Percentiles rank a stretch among this genome's conserved stretches.
Evolutionary conservation across 305 asterid species (phyloP).

Genomic region (Salvia sclarea): DNA sequence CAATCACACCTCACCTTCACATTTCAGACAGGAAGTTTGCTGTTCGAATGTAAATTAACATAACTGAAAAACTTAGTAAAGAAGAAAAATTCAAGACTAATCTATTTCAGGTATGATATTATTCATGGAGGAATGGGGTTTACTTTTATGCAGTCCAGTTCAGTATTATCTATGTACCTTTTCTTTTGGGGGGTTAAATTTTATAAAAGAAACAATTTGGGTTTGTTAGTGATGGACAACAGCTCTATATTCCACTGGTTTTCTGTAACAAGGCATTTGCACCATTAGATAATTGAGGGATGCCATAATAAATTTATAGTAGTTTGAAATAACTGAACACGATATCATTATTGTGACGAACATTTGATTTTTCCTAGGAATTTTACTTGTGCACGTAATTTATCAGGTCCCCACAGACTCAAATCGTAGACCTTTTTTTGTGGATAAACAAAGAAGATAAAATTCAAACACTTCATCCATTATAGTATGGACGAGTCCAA

Average conservation of each 20-base stretch:
- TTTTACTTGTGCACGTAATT: conserved; percentile 25
- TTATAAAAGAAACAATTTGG: too few relatives aligned
- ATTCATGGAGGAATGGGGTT: too few relatives aligned
- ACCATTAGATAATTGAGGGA: conserved; percentile 13
- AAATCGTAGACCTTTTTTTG: background rate
- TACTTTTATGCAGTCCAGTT: too few relatives aligned
- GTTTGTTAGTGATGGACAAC: conserved; percentile 16
- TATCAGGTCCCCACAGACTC: conserved; percentile 25
- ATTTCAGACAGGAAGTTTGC: conserved; percentile 14
- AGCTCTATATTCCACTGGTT: conserved; percentile 16
- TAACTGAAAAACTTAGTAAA: conserved; percentile 3
- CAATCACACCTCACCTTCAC: conserved; percentile 21
- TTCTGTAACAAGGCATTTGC: conserved; percentile 2
- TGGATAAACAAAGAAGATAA: background rate
- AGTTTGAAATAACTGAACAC: conserved; percentile 7
- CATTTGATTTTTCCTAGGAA: conserved; percentile 4
- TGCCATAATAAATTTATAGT: background rate
- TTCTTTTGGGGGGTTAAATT: too few relatives aligned
- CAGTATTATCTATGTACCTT: too few relatives aligned
- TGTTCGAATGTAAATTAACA: conserved; percentile 26
- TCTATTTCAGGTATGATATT: too few relatives aligned
- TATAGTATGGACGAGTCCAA: conserved; percentile 16
- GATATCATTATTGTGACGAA: conserved; percentile 27
- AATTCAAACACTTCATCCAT: conserved; percentile 22
- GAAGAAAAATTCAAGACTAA: background rate